Base-by-base conservation (phyloP, 78 protist genomes). In the Emiliania huxleyi region DNA sequence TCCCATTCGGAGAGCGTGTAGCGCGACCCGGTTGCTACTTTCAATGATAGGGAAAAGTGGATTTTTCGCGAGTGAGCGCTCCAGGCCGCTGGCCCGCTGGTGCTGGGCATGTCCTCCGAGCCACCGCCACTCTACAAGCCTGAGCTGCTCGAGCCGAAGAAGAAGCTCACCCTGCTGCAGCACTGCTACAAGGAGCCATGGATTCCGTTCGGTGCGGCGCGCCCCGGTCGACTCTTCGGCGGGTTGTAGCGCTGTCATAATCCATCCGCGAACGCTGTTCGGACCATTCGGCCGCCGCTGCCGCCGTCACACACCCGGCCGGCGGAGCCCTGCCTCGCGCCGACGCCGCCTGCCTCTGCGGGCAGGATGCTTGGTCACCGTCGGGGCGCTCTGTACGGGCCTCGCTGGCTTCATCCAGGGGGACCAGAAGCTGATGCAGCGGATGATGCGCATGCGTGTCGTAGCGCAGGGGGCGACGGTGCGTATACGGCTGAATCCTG, bases 161-260 rank as follows among this genome's bases (percentile, higher is more conserved):
- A 77, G 85, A 37, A 26, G 85, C 85, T 77, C 35, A 77, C 85
- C 29, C 46, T 77, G 33, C 8, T 77, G 11, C 85, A 77, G 85
- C 85, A 40, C 85, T 77, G 85, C 85, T 77, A 77, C 85, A 77
- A 77, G 15, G 85, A 77, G 85, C 85, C 85, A 15, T 77, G 85
- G 85, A 33, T 77, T 3, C 85, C 85, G 15, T 15, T 77, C 85
- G 85, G 85, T 77, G 1, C 22, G 83, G 62, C 62, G 29, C 62
- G n/a, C n/a, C n/a, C n/a, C n/a, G n/a, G n/a, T n/a, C n/a, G n/a
- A n/a, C n/a, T n/a, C n/a, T n/a, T n/a, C n/a, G n/a, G n/a, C n/a
- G n/a, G n/a, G n/a, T n/a, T n/a, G n/a, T n/a, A n/a, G n/a, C n/a
- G n/a, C 62, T 52, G 29, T 8, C 62, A 52, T 19, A 52, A 52